Percentiles rank a stretch among this genome's conserved stretches.
These are phyloP conservation scores for Fusarium stilboides DNA, from an alignment of 2,329 filamentous ascomycete species.

Conservation along the genomic window DNA sequence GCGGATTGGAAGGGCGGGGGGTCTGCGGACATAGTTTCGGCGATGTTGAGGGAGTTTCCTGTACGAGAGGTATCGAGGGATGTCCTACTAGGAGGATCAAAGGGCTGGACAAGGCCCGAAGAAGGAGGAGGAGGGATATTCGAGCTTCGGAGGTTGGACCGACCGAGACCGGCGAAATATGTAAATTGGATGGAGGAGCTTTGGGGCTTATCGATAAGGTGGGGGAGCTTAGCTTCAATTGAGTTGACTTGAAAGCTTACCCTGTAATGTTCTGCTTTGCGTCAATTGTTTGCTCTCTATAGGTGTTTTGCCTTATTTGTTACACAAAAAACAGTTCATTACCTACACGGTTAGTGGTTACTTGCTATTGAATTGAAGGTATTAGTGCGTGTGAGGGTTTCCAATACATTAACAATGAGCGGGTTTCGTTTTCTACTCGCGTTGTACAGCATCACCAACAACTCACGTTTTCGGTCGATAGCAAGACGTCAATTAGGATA, in stretches of 20 bases:
- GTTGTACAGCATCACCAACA: too few relatives aligned
- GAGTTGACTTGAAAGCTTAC: conserved; percentile 22
- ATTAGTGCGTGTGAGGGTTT: too few relatives aligned
- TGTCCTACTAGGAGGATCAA: background rate
- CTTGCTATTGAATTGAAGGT: too few relatives aligned
- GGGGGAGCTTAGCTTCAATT: conserved; percentile 8
- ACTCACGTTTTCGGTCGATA: too few relatives aligned
- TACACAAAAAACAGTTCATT: too few relatives aligned
- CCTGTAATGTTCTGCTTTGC: conserved; percentile 14
- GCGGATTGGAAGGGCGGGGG: conserved; percentile 70
- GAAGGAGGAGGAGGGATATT: conserved; percentile 19
- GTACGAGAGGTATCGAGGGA: background rate
- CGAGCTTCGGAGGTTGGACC: conserved; percentile 32
- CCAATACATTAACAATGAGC: too few relatives aligned
- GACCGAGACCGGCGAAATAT: conserved; percentile 49
- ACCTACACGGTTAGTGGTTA: background rate
- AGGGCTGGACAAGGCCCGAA: conserved; percentile 22
- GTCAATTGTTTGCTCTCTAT: too few relatives aligned
- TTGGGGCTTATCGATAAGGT: conserved; percentile 49
- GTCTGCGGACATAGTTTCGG: conserved; percentile 20
- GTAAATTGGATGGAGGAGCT: conserved; percentile 32
- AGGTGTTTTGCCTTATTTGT: background rate
- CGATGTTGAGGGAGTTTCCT: background rate
- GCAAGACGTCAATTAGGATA: too few relatives aligned
- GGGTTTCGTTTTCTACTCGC: too few relatives aligned